phyloP scores from a whole-genome alignment of 805 yeast species.

The Cyberlindnera xylosilytica region DNA sequence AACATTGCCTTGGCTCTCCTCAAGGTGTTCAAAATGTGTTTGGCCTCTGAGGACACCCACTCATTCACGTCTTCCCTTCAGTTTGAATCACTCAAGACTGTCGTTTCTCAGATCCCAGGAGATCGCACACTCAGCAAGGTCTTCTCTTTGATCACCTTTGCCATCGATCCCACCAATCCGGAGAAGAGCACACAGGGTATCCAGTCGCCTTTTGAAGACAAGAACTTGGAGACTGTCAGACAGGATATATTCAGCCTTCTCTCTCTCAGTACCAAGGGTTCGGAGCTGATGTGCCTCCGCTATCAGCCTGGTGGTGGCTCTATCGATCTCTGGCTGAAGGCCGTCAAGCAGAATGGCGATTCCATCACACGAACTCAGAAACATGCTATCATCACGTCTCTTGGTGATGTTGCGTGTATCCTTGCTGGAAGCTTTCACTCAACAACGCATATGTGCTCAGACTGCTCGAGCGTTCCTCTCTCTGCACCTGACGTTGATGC shows the following conservation, averaged over 20 bases:
- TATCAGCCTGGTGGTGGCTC: background rate
- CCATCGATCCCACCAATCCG: conserved; percentile 3
- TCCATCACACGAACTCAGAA: conserved; percentile 4
- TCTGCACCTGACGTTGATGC: conserved; percentile 21
- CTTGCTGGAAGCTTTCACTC: conserved; percentile 28
- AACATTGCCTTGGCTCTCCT: conserved; percentile 11
- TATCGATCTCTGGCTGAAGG: conserved; percentile 9
- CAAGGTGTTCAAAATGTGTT: conserved; percentile 7
- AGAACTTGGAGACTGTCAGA: conserved; percentile 18
- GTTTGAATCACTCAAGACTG: conserved; percentile 6
- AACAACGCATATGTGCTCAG: conserved; percentile 10
- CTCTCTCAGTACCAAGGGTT: too few species aligned
- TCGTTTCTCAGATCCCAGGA: background rate
- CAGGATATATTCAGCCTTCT: conserved; percentile 8
- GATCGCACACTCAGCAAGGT: conserved; percentile 15
- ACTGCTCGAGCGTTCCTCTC: conserved; percentile 8
- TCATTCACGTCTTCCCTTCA: conserved; percentile 11
- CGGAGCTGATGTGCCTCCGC: background rate
- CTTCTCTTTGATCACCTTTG: conserved; percentile 9
- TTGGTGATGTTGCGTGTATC: conserved; percentile 40
- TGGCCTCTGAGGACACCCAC: background rate
- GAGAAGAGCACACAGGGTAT: conserved; percentile 1
- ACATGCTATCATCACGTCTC: conserved; percentile 30
- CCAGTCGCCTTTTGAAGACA: conserved; percentile 16
- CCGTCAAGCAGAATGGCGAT: background rate